Evolutionary conservation across 176 grass and related monocot species (phyloP).

Genomic region (Musa itinerans): DNA sequence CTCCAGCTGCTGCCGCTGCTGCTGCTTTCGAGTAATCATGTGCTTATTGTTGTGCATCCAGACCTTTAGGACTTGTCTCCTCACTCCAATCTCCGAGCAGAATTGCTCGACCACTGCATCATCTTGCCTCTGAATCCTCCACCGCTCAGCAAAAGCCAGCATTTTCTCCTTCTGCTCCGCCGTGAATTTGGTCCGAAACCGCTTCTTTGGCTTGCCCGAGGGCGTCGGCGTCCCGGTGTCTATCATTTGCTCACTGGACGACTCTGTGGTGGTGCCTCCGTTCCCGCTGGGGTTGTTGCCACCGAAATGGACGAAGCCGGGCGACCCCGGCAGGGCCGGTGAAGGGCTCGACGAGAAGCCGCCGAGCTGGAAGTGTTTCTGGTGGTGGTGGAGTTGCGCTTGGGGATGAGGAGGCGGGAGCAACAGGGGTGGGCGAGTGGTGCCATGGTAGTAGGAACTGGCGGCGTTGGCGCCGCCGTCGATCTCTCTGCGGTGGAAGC

Average conservation of each 20-base stretch:
- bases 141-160: constrained; percentile 10
- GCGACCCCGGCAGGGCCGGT: not conserved
- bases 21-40: constrained; percentile 7
- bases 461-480: constrained; percentile 6
- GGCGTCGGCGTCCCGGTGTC: not conserved
- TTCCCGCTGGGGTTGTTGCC: constrained; percentile 14
- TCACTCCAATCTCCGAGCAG: constrained; percentile 15
- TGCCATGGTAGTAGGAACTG: not conserved
- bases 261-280: constrained; percentile 19
- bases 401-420: constrained; percentile 1
- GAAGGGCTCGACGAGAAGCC: constrained; percentile 3
- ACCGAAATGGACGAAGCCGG: constrained; percentile 3
- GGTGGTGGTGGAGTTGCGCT: not conserved
- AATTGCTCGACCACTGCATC: constrained; percentile 10
- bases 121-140: constrained; percentile 14
- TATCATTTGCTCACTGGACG: constrained; percentile 17
- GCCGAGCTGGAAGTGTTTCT: not conserved
- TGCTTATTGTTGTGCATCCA: constrained; percentile 99
- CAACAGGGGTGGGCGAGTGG: not conserved
- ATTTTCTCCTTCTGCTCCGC: constrained; percentile 20
- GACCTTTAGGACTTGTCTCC: constrained; percentile 58
- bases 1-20: not conserved
- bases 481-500: constrained; percentile 76
- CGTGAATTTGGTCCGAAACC: constrained; percentile 22
- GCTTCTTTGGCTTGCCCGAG: not conserved